Conservation (phyloP, 2,329 filamentous ascomycete genomes). For the Stylonectria norvegica region DNA sequence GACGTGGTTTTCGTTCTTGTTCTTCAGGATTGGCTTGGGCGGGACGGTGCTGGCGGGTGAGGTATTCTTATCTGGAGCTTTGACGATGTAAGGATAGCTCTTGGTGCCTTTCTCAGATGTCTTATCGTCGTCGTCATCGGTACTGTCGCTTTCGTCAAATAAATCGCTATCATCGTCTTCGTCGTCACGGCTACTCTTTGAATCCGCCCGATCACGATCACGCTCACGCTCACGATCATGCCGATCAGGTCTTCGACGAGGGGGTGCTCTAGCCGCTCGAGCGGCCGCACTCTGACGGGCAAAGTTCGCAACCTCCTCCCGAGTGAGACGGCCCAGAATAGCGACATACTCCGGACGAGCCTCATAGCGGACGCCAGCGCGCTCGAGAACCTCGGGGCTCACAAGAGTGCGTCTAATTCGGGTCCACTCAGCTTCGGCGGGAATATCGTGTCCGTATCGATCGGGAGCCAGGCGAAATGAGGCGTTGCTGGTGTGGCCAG, state of each 20-base stretch:
- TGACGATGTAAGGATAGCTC: slow-evolving; percentile 37
- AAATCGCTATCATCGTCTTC: slow-evolving; percentile 30
- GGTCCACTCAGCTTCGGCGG: slow-evolving; percentile 57
- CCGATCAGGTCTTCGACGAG: slow-evolving; percentile 8
- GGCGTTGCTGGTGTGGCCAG: slow-evolving; percentile 32
- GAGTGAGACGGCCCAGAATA: slow-evolving; percentile 52
- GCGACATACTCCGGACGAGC: slow-evolving; percentile 60
- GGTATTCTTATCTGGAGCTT: slow-evolving; percentile 31
- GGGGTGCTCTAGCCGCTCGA: slow-evolving; percentile 37
- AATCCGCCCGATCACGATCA: slow-evolving; percentile 23
- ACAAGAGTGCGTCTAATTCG: slow-evolving; percentile 53
- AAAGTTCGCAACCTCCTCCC: slow-evolving; percentile 50
- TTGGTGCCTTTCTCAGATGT: slow-evolving; percentile 29
- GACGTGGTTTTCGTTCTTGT: slow-evolving; percentile 56
- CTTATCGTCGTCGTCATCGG: slow-evolving; percentile 34
- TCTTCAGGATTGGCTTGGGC: slow-evolving; percentile 61
- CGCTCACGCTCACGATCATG: slow-evolving; percentile 12
- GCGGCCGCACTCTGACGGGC: slow-evolving; percentile 48
- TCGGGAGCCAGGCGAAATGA: slow-evolving; percentile 51
- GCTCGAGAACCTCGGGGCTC: slow-evolving; percentile 55
- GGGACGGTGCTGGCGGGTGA: slow-evolving; percentile 35
- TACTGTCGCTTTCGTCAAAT: slow-evolving; percentile 31
- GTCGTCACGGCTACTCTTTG: slow-evolving; percentile 34
- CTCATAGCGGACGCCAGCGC: slow-evolving; percentile 57
- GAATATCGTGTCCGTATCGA: slow-evolving; percentile 53